A percentile compares a stretch with the other conserved stretches of the same genome.
These are phyloP conservation scores for Eleusine indica DNA, from an alignment of 176 grass and related monocot genomes.

Conservation along the genomic window DNA sequence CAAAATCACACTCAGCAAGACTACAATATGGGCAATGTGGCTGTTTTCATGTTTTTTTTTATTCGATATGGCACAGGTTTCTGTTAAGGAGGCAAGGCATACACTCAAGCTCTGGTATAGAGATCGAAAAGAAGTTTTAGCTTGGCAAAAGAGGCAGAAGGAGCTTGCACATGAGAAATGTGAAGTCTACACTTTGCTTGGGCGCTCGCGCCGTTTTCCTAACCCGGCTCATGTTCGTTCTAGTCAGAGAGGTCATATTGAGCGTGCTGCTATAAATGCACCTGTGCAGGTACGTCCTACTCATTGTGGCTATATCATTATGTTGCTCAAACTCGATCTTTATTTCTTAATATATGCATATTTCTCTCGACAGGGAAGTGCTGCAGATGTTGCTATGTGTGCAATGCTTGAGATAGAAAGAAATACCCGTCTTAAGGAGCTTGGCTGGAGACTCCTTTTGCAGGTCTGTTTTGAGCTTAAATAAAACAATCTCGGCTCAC, in stretches of 20 bases:
- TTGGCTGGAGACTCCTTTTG: conserved; percentile 89
- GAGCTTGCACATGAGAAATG: conserved; percentile 41
- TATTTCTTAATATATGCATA: background rate
- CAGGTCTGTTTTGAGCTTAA: conserved; percentile 52
- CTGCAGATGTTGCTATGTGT: conserved; percentile 97
- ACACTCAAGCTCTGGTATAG: conserved; percentile 81
- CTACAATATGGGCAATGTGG: background rate
- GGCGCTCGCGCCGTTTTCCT: conserved; percentile 79
- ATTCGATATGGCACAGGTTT: conserved; percentile 52
- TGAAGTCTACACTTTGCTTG: conserved; percentile 79
- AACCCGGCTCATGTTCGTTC: conserved; percentile 43
- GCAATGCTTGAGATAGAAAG: conserved; percentile 95
- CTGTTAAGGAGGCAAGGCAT: conserved; percentile 74
- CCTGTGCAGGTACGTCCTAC: conserved; percentile 78
- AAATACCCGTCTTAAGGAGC: conserved; percentile 76
- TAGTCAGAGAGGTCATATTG: conserved; percentile 67
- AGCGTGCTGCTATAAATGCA: conserved; percentile 92
- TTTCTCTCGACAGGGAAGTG: conserved; percentile 69
- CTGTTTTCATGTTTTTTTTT: background rate
- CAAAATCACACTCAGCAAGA: background rate
- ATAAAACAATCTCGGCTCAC: conserved; percentile 29
- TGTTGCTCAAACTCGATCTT: conserved; percentile 18
- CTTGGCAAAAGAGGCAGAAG: conserved; percentile 79
- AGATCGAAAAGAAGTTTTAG: conserved; percentile 77
- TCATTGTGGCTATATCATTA: conserved; percentile 26